Evolutionary conservation across 2,329 filamentous ascomycete genomes (phyloP).

Genomic region (Nemania abortiva): DNA sequence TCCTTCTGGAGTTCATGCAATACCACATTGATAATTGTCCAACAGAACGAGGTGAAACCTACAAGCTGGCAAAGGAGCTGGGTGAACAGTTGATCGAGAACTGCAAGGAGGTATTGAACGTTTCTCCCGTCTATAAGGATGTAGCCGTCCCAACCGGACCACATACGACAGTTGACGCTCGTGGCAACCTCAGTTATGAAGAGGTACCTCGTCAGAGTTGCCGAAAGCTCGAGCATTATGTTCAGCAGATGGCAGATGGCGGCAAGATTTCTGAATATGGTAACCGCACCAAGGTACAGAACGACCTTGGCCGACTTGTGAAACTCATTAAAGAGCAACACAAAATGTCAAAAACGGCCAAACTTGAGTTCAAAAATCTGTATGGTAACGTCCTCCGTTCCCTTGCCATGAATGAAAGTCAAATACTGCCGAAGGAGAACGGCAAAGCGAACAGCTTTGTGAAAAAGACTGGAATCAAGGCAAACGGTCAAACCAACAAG

Average conservation of each 20-base stretch:
- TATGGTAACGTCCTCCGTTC: slow-evolving; percentile 96
- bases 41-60: slow-evolving; percentile 95
- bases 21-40: slow-evolving; percentile 99
- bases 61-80: slow-evolving; percentile 95
- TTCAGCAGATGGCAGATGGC: slow-evolving; percentile 97
- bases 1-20: slow-evolving; percentile 98
- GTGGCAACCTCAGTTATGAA: slow-evolving; percentile 91
- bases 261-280: slow-evolving; percentile 99
- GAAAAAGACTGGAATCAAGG: slow-evolving; percentile 65
- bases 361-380: slow-evolving; percentile 94
- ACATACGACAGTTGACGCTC: slow-evolving; percentile 89
- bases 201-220: slow-evolving; percentile 89
- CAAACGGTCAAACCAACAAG: slow-evolving; percentile 71
- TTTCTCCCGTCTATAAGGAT: slow-evolving; percentile 93
- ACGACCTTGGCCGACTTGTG: slow-evolving; percentile 93
- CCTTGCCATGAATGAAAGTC: slow-evolving; percentile 96
- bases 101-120: slow-evolving; percentile 89
- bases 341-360: slow-evolving; percentile 95
- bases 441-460: slow-evolving; percentile 67
- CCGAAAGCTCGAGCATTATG: slow-evolving; percentile 97
- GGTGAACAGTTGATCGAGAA: slow-evolving; percentile 95
- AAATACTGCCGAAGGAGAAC: slow-evolving; percentile 92
- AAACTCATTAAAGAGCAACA: slow-evolving; percentile 99
- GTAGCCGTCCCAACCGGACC: slow-evolving; percentile 92
- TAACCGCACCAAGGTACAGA: slow-evolving; percentile 97